Evolutionary conservation across 306 rosid species (phyloP).

Genomic region (Cicer arietinum): DNA sequence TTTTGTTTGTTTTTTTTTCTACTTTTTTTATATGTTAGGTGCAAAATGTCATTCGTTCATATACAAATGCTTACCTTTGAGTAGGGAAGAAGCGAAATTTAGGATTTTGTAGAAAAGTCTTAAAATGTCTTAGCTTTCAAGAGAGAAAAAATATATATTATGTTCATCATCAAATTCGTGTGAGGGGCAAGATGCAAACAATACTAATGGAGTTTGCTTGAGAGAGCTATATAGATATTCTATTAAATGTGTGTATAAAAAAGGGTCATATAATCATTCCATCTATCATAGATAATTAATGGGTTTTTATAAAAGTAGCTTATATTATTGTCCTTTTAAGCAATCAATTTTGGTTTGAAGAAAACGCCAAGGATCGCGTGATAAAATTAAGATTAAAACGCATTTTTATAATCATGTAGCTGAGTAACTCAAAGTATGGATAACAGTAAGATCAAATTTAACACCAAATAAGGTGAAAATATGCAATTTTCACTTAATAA

Average conservation of each 20-base stretch:
- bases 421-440: not conserved
- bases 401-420: constrained; percentile 29
- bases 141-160: constrained; percentile 55
- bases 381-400: constrained; percentile 26
- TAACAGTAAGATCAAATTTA: too few species aligned
- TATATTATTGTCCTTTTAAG: constrained; percentile 39
- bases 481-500: too few species aligned
- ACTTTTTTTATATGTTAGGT: constrained; percentile 55
- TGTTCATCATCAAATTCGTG: constrained; percentile 43
- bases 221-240: constrained; percentile 30
- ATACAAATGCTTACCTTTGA: constrained; percentile 61
- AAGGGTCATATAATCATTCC: constrained; percentile 39
- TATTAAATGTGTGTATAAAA: constrained; percentile 18
- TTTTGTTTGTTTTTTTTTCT: not conserved
- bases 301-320: constrained; percentile 35
- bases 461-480: too few species aligned
- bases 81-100: constrained; percentile 70
- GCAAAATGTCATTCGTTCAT: constrained; percentile 48
- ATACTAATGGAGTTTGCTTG: constrained; percentile 42
- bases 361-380: constrained; percentile 34
- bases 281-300: constrained; percentile 43
- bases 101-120: constrained; percentile 39
- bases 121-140: constrained; percentile 73
- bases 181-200: constrained; percentile 28
- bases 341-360: constrained; percentile 42